Conservation (phyloP, 208 protist genomes). For the Acanthamoeba healyi region DNA sequence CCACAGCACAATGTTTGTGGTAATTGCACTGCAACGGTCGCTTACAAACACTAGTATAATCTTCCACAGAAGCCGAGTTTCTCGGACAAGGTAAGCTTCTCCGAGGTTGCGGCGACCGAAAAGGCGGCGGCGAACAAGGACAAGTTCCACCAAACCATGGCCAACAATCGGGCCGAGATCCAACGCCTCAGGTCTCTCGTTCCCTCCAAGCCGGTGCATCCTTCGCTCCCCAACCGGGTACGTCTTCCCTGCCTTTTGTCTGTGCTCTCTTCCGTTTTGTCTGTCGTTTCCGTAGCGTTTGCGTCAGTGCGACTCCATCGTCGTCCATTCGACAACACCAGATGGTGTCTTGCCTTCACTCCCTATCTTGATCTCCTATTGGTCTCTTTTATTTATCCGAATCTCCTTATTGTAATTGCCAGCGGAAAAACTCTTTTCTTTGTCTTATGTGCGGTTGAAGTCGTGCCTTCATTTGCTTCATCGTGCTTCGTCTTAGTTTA, state of each 20-base stretch:
- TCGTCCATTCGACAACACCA: too few species aligned
- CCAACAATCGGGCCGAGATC: neutral
- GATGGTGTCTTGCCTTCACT: too few species aligned
- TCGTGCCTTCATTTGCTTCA: too few species aligned
- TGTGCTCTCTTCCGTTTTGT: neutral
- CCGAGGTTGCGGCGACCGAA: constrained; percentile 15
- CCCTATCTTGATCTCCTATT: too few species aligned
- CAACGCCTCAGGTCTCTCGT: constrained; percentile 36
- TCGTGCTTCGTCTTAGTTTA: too few species aligned
- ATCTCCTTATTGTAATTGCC: too few species aligned
- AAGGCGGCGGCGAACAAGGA: neutral
- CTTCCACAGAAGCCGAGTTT: constrained; percentile 25
- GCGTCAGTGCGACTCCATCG: too few species aligned
- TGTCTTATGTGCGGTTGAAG: too few species aligned
- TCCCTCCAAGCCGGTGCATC: constrained; percentile 17
- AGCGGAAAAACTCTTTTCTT: too few species aligned
- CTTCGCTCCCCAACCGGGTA: neutral
- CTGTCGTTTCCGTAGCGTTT: too few species aligned
- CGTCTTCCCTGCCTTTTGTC: neutral
- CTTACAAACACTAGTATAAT: neutral
- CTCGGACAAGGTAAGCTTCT: constrained; percentile 13
- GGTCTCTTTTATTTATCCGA: too few species aligned
- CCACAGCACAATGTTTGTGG: neutral
- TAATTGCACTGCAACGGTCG: neutral
- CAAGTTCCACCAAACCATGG: constrained; percentile 34